Evolutionary conservation across 2,329 filamentous ascomycete genomes (phyloP), one percentile per base, ranked within the genome.

Genomic region (Leptographium galeiforme): DNA sequence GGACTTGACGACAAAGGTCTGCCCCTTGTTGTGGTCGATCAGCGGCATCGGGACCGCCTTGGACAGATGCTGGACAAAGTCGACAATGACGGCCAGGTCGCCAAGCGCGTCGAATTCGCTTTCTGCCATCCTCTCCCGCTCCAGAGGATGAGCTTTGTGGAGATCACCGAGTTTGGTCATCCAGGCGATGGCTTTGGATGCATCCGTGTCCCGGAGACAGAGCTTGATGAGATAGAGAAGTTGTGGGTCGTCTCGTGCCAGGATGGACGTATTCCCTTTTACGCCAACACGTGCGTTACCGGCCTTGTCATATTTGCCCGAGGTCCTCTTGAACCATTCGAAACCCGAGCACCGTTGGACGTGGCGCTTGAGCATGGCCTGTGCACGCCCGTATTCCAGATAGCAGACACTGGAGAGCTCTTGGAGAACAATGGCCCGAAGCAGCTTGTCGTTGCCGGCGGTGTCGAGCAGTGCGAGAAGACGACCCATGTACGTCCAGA

Each of bases 391-490:
- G 48, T 69, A 76, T 50, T 75, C 72, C 0, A 72, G 54, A n/a
- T 74, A 62, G 25, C 67, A 71, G 5, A 72, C 52, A 48, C 74
- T 75, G 32, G 68, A 65, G 0, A 76, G 55, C 49, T 77, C 73
- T 55, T 76, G 72, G 2, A 73, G 61, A 10, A 76, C 51, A 1
- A 68, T 62, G 1, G 57, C 58, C 6, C 59, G 62, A 40, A 65
- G 64, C 0, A 58, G 54, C 57, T 69, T 72, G 39, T 62, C 59
- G 0, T 39, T 16, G 2, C 55, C 53, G 0, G 53, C 55, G 6
- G 6, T 44, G 6, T 64, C 51, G 1, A 73, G 62, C 1, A 67
- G 56, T 6, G 64, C 56, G 1, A 76, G 58, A 1, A 75, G 65
- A 0, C 60, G 57, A 7, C 41, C 47, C 1, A 74, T 60, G 55